phyloP scores from a whole-genome alignment of 2,329 filamentous ascomycete genomes.

The Fonsecaea multimorphosa region DNA sequence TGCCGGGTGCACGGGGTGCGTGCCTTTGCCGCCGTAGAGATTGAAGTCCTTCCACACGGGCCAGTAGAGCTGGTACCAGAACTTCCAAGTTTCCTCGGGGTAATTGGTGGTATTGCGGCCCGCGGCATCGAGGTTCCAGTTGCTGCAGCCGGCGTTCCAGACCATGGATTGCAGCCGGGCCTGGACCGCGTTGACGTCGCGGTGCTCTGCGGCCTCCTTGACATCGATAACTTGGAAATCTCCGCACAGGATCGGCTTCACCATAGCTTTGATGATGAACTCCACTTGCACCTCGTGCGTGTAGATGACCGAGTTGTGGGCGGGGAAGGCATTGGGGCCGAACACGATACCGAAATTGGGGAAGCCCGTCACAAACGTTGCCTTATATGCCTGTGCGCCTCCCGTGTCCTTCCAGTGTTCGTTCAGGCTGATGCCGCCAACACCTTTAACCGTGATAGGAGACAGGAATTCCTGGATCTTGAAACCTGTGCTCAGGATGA shows the following conservation, averaged over 20 bases:
- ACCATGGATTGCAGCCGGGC: conserved; percentile 54
- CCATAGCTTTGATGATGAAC: conserved; percentile 61
- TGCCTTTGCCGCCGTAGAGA: conserved; percentile 17
- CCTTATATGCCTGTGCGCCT: conserved; percentile 45
- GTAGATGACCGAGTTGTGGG: conserved; percentile 65
- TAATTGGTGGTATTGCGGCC: conserved; percentile 59
- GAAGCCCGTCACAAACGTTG: conserved; percentile 62
- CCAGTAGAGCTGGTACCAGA: conserved; percentile 27
- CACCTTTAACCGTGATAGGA: conserved; percentile 44
- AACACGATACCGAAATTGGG: conserved; percentile 70
- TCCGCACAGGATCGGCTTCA: conserved; percentile 59
- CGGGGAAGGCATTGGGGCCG: conserved; percentile 64
- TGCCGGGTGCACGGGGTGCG: conserved; percentile 10
- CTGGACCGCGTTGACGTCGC: conserved; percentile 57
- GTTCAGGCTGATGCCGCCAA: conserved; percentile 37
- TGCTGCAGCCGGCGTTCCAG: conserved; percentile 55
- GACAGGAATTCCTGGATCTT: conserved; percentile 46
- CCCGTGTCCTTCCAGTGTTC: conserved; percentile 44
- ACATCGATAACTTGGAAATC: conserved; percentile 55
- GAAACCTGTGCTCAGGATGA: conserved; percentile 48
- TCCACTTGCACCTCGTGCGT: conserved; percentile 66
- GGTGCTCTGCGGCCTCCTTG: conserved; percentile 54
- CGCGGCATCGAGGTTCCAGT: conserved; percentile 56
- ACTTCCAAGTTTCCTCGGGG: conserved; percentile 40
- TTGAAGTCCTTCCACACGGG: conserved; percentile 26